Percentiles rank a stretch among this genome's conserved stretches.
Evolutionary conservation across 225 moss, liverwort and hornwort genomes (phyloP).

Genomic region (Lunularia cruciata): DNA sequence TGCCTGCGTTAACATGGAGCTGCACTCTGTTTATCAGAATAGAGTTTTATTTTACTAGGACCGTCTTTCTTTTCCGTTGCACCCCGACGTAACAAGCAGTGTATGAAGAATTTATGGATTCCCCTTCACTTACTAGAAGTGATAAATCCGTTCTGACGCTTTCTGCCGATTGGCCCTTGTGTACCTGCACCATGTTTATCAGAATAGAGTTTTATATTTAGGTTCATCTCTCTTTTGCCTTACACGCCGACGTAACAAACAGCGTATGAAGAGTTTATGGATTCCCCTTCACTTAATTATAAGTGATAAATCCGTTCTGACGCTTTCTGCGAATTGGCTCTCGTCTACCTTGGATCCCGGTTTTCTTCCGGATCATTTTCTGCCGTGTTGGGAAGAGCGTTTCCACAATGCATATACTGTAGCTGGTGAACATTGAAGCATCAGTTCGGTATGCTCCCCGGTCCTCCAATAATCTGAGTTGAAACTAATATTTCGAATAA

Average conservation of each 20-base stretch:
- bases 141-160: constrained; percentile 73
- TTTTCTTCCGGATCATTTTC: too few relatives aligned
- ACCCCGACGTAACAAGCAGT: constrained; percentile 6
- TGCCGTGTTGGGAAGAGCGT: too few relatives aligned
- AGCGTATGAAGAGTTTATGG: constrained; percentile 61
- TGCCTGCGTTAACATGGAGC: background rate
- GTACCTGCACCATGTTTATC: background rate
- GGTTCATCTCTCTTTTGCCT: background rate
- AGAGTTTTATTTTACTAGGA: background rate
- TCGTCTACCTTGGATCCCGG: background rate
- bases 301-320: constrained; percentile 73
- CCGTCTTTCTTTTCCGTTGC: background rate
- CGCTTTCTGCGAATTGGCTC: constrained; percentile 32
- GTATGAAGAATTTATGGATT: constrained; percentile 64
- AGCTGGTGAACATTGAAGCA: too few relatives aligned
- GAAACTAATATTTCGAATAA: too few relatives aligned
- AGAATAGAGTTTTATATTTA: background rate
- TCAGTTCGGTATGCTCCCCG: too few relatives aligned
- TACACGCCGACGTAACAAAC: background rate
- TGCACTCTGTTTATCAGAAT: background rate
- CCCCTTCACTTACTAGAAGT: constrained; percentile 61
- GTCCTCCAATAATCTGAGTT: too few relatives aligned
- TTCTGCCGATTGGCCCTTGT: background rate
- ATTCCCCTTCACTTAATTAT: constrained; percentile 63
- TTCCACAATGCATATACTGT: too few relatives aligned